Evolutionary conservation across 2,329 filamentous ascomycete species (phyloP), one percentile per base, ranked within the genome.

Genomic region (Penicillium sp.): DNA sequence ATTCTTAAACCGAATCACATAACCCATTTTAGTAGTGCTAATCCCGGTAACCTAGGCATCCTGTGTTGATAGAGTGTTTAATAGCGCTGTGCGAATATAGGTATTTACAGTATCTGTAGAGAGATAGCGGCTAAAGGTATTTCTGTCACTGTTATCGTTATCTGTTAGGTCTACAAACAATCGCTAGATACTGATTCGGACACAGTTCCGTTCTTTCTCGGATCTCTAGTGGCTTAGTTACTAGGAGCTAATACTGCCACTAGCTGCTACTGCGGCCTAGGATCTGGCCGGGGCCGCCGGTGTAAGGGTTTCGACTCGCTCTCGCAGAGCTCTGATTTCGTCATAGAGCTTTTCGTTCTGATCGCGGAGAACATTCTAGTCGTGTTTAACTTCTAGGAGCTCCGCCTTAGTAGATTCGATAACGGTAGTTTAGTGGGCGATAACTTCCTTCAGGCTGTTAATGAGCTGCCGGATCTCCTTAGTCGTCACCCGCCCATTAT

Each of bases 331-430:
- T 18, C 21, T 7, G 9, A 37, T 19, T 16, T 46, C 26, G 1
- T 46, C 23, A 1, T 57, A 40, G 9, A 59, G 51, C 45, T 48
- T 54, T 21, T 58, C 52, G 18, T 60, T 60, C 37, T 58, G 55
- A 11, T 42, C 33, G 28, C 46, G 37, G 24, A 55, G 54, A 5
- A 55, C 28, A 9, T 58, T 43, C 37, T 60, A 49, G 47, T 54
- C 34, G 21, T 53, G 34, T 16, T 55, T 60, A 18, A 56, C 48
- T 48, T 60, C 52, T 16, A 52, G 24, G 4, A 60, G 36, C 19
- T 60, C 43, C 24, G 36, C 16, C 33, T 51, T 14, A 31, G 47
- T 55, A 5, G 56, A 31, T 42, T 43, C 45, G 42, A 59, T 56
- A 14, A 51, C 18, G 13, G 40, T 21, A 18, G 52, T 52, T 50